phyloP scores from a whole-genome alignment of 1,139 yeast genomes.

The Suhomyces chickasaworum region DNA sequence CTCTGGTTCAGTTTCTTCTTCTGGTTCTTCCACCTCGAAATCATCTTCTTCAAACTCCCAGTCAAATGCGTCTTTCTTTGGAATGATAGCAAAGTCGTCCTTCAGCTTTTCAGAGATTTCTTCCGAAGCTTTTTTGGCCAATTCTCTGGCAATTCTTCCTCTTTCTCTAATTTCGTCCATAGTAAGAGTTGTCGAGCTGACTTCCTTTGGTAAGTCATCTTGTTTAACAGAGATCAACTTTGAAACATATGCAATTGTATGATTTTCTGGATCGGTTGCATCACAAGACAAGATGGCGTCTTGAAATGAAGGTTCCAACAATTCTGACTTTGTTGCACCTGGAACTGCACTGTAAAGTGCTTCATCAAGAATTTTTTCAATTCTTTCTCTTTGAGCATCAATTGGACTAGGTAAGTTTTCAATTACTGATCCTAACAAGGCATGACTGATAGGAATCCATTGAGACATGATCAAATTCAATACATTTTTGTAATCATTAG shows the following conservation, averaged over 20 bases:
- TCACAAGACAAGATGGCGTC: slow-evolving; percentile 66
- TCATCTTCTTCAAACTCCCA: slow-evolving; percentile 49
- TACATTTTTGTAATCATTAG: slow-evolving; percentile 71
- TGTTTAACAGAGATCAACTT: slow-evolving; percentile 86
- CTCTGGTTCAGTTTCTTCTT: slow-evolving; percentile 56
- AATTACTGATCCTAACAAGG: slow-evolving; percentile 80
- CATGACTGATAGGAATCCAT: slow-evolving; percentile 92
- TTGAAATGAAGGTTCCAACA: slow-evolving; percentile 52
- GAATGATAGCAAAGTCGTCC: slow-evolving; percentile 15
- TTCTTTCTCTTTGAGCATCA: slow-evolving; percentile 69
- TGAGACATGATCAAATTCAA: slow-evolving; percentile 78
- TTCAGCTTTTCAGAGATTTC: slow-evolving; percentile 44
- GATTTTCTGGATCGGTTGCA: slow-evolving; percentile 50
- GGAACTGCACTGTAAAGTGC: slow-evolving; percentile 37
- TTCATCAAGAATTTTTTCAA: slow-evolving; percentile 64
- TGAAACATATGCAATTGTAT: slow-evolving; percentile 81
- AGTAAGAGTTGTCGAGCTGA: slow-evolving; percentile 34
- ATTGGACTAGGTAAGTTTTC: slow-evolving; percentile 85
- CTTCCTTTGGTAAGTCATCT: slow-evolving; percentile 70
- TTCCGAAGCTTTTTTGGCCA: slow-evolving; percentile 70
- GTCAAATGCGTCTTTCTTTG: slow-evolving; percentile 37
- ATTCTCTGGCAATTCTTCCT: slow-evolving; percentile 67
- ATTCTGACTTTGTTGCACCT: slow-evolving; percentile 19
- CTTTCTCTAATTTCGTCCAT: slow-evolving; percentile 68
- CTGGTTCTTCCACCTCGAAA: slow-evolving; percentile 39